These are phyloP conservation scores for Rhodotorula taiwanensis DNA, from an alignment of 768 basidiomycete species.

Conservation along the genomic window DNA sequence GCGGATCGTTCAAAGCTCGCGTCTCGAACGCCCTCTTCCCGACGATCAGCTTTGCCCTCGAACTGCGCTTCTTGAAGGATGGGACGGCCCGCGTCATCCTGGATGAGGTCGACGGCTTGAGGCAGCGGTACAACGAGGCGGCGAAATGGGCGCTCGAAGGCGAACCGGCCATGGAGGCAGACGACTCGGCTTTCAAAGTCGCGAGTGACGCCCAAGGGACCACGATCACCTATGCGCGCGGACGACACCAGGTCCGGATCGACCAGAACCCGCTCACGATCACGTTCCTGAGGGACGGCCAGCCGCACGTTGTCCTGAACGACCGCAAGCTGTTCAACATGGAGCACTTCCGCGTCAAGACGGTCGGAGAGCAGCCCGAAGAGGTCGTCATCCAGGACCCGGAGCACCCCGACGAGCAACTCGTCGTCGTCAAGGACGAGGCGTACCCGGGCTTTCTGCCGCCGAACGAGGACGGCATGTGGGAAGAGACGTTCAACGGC, in stretches of 20 bases:
- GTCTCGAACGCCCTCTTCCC: conserved; percentile 78
- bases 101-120: conserved; percentile 73
- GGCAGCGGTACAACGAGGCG: conserved; percentile 85
- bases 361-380: conserved; percentile 48
- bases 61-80: conserved; percentile 75
- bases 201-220: conserved; percentile 45
- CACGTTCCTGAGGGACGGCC: conserved; percentile 62
- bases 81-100: conserved; percentile 86
- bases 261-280: conserved; percentile 69
- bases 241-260: conserved; percentile 49
- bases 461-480: conserved; percentile 70
- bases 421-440: conserved; percentile 37
- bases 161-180: conserved; percentile 55
- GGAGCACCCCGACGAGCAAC: conserved; percentile 49
- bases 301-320: conserved; percentile 80
- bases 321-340: conserved; percentile 85
- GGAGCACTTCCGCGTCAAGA: conserved; percentile 80
- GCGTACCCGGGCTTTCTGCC: conserved; percentile 55
- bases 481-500: conserved; percentile 78
- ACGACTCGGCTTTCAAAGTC: conserved; percentile 27
- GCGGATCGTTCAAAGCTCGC: conserved; percentile 62
- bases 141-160: conserved; percentile 76
- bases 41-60: conserved; percentile 68
- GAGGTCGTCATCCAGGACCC: conserved; percentile 46
- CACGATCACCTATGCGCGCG: conserved; percentile 49